Evolutionary conservation across 1,139 yeast species (phyloP), one percentile per base, ranked within the genome.

Genomic region (Saccharomyces hybrid): DNA sequence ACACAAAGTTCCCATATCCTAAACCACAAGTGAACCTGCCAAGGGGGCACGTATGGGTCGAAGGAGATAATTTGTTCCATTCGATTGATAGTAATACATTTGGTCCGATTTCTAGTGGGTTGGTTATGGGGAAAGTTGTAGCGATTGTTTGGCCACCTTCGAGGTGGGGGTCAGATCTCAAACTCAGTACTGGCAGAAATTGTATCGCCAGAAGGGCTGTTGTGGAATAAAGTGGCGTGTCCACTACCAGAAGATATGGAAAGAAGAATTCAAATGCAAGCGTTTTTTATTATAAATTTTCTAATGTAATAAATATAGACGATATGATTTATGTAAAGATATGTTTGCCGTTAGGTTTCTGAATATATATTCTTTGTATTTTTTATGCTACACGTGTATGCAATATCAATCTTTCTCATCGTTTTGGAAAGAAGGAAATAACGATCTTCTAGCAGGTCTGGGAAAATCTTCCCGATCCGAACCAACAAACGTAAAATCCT

Each of bases 1-100:
- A 70, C 27, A 82, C 96, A 1, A 75, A 84, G 55, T 73, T 78
- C 32, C 83, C 83, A 19, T 88, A 86, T 66, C 93, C 95, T 1
- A 79, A 82, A 63, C 73, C 76, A 1, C 73, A 75, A 47, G 83
- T 85, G 7, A 72, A 73, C 27, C 73, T 91, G 2, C 97, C 97
- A 3, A 71, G 88, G 55, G 86, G 84, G 63, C 98, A 91, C 67
- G 64, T 88, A 11, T 91, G 97, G 97, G 90, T 90, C 0, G 97
- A 91, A 69, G 98, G 98, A 3, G 98, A 91, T 68, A 90, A 89
- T 67, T 70, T 71, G 11, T 74, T 84, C 53, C 97, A 88, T 64
- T 86, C 95, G 1, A 73, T 89, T 3, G 97, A 90, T 70, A 84
- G 91, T 50, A 89, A 89, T 67, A 78, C 78, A 9, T 90, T 87